A percentile compares a stretch with the other conserved stretches of the same genome.
phyloP scores from a whole-genome alignment of 352 stramenopile genomes.

The Globisporangium viniferum region DNA sequence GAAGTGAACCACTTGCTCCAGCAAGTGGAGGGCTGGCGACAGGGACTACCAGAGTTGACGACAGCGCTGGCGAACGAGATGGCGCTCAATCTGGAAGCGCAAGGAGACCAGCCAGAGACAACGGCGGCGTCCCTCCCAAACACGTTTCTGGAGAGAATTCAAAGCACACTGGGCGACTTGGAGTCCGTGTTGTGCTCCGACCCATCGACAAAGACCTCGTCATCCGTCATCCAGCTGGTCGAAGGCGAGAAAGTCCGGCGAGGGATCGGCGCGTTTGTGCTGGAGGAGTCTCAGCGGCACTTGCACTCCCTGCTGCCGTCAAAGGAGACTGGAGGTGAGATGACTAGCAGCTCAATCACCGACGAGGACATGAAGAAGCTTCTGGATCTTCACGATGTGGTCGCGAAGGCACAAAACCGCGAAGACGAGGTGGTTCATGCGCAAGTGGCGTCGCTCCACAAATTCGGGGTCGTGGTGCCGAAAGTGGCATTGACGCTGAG shows the following conservation, averaged over 20 bases:
- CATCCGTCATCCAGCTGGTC: slow-evolving; percentile 41
- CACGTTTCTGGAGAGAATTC: slow-evolving; percentile 24
- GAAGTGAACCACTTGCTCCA: slow-evolving; percentile 23
- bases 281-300: slow-evolving; percentile 38
- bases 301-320: slow-evolving; percentile 13
- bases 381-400: slow-evolving; percentile 34
- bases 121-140: slow-evolving; percentile 19
- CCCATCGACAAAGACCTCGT: slow-evolving; percentile 41
- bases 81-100: slow-evolving; percentile 14
- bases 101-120: slow-evolving; percentile 14
- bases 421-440: slow-evolving; percentile 41
- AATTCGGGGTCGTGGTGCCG: slow-evolving; percentile 40
- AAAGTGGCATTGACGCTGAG: slow-evolving; percentile 36
- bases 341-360: background rate
- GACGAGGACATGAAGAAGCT: slow-evolving; percentile 23
- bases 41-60: slow-evolving; percentile 25
- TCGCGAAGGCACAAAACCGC: slow-evolving; percentile 48
- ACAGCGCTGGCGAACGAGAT: slow-evolving; percentile 36
- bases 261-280: slow-evolving; percentile 46
- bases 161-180: slow-evolving; percentile 32
- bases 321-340: background rate
- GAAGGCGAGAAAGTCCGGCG: slow-evolving; percentile 52
- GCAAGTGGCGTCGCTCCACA: slow-evolving; percentile 29
- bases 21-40: slow-evolving; percentile 41
- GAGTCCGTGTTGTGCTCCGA: slow-evolving; percentile 43